phyloP scores from a whole-genome alignment of 192 early-diverging fungal genomes.

The Backusella mclennaniae region DNA sequence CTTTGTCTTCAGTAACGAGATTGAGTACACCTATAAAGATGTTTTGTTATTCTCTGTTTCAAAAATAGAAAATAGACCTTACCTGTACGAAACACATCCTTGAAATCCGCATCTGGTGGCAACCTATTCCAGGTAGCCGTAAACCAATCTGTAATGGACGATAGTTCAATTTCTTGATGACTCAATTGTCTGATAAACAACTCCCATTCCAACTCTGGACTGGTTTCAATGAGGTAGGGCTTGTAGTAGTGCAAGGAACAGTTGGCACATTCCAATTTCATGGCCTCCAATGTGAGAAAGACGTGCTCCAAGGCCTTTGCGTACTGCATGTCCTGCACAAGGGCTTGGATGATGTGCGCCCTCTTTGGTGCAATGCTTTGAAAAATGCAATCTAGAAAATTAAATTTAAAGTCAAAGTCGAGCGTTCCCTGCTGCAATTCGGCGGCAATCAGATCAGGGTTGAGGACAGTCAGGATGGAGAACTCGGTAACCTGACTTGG shows the following conservation, averaged over 20 bases:
- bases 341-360: not conserved
- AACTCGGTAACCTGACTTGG: conserved; percentile 29
- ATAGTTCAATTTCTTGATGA: conserved; percentile 23
- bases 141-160: conserved; percentile 34
- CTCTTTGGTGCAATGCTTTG: not conserved
- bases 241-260: conserved; percentile 36
- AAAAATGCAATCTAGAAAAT: not conserved
- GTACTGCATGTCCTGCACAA: conserved; percentile 35
- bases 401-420: conserved; percentile 39
- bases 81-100: conserved; percentile 14
- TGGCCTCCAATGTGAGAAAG: conserved; percentile 70
- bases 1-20: conserved; percentile 8
- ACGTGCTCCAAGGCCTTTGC: conserved; percentile 62
- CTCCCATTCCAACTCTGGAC: conserved; percentile 39
- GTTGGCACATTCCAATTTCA: conserved; percentile 47
- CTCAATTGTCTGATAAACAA: conserved; percentile 33
- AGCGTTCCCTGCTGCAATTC: conserved; percentile 71
- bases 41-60: not conserved
- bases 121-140: conserved; percentile 29
- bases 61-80: not conserved
- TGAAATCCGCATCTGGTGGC: conserved; percentile 23
- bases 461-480: conserved; percentile 45
- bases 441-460: conserved; percentile 55
- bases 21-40: not conserved
- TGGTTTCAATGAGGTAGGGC: conserved; percentile 41